These are phyloP conservation scores for Phaeosphaeria sp. DNA, from an alignment of 2,329 filamentous ascomycete genomes.

Conservation along the genomic window DNA sequence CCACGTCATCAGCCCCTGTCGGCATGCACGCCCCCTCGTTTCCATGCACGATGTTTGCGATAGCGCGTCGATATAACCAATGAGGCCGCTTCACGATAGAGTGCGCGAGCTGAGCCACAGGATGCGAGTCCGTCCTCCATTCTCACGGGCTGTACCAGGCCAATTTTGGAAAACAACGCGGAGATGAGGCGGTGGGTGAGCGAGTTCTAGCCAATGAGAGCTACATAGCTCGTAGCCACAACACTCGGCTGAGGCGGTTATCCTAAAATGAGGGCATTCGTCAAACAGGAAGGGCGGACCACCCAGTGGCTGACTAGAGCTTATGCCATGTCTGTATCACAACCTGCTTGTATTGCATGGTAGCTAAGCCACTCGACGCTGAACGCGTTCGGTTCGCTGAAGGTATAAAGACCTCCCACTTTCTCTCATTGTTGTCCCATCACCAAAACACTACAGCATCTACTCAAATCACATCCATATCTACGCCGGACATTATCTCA, in stretches of 20 bases:
- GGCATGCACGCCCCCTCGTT: conserved; percentile 8
- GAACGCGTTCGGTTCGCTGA: background rate
- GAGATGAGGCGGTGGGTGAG: conserved; percentile 22
- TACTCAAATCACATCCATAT: background rate
- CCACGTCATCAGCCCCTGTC: conserved; percentile 16
- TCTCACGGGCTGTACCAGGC: conserved; percentile 1
- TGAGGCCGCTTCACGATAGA: background rate
- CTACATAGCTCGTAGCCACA: background rate
- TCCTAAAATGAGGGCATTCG: background rate
- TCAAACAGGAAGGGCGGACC: background rate
- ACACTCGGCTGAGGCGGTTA: background rate
- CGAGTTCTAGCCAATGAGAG: conserved; percentile 17
- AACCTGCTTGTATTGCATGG: background rate
- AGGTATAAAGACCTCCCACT: background rate
- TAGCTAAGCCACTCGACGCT: background rate
- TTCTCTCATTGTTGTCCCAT: background rate
- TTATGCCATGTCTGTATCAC: background rate
- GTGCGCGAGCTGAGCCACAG: conserved; percentile 19
- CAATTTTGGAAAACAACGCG: conserved; percentile 2
- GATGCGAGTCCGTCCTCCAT: conserved; percentile 3
- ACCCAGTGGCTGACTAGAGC: background rate
- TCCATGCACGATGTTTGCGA: background rate
- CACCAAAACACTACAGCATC: background rate
- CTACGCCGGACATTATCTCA: too few relatives aligned
- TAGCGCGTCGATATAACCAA: conserved; percentile 10